phyloP scores from a whole-genome alignment of 352 stramenopile species.

The Globisporangium iwayamae region DNA sequence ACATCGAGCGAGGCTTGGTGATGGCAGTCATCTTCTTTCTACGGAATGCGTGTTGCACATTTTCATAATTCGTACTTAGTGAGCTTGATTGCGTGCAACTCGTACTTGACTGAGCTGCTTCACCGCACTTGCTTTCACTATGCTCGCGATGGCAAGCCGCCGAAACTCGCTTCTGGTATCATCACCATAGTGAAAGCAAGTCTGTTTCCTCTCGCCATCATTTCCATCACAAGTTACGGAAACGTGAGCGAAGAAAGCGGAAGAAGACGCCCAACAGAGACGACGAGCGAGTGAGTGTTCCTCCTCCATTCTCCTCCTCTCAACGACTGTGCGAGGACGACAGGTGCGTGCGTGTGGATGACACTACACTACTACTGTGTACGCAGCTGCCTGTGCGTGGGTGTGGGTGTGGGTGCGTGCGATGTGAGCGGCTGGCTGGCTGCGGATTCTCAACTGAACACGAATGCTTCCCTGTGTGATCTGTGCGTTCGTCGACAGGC shows the following conservation, averaged over 20 bases:
- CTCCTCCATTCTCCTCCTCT: no score
- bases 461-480: background rate
- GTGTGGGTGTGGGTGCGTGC: background rate
- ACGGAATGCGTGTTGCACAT: background rate
- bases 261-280: no score
- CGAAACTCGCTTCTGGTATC: no score
- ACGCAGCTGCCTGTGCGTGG: background rate
- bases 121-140: no score
- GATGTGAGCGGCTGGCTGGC: no score
- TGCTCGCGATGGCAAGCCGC: no score
- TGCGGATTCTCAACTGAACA: background rate
- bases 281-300: no score
- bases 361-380: background rate
- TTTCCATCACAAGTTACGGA: no score
- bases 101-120: background rate
- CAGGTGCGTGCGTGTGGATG: background rate
- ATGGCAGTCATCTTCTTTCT: no score
- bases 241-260: no score
- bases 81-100: background rate
- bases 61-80: background rate
- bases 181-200: no score
- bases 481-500: conserved; percentile 5
- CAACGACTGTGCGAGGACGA: no score
- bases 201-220: background rate
- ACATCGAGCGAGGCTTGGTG: background rate